These are phyloP conservation scores for Aspergillus spinulosporus DNA, from an alignment of 2,329 filamentous ascomycete genomes.

Conservation along the genomic window DNA sequence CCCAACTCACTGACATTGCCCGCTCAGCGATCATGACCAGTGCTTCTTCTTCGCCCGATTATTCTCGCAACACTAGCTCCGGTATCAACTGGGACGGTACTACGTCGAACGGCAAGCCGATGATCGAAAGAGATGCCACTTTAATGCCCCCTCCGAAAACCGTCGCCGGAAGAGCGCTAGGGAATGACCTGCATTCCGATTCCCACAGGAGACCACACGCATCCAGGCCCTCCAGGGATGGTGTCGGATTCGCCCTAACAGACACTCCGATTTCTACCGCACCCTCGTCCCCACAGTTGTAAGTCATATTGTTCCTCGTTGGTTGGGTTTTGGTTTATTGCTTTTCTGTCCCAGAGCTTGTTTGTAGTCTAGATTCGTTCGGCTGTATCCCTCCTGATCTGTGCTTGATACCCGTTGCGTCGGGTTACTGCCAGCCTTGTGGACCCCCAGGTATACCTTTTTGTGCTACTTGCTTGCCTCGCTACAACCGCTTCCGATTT, in stretches of 20 bases:
- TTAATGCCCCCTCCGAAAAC: conserved; percentile 42
- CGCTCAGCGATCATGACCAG: conserved; percentile 53
- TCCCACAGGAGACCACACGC: conserved; percentile 33
- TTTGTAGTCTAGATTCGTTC: conserved; percentile 15
- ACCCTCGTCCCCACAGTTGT: conserved; percentile 64
- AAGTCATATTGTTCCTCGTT: conserved; percentile 33
- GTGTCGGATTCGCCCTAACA: conserved; percentile 56
- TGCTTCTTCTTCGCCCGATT: conserved; percentile 24
- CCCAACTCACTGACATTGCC: conserved; percentile 53
- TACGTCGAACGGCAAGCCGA: conserved; percentile 26
- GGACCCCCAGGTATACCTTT: background rate
- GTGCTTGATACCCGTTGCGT: conserved; percentile 9
- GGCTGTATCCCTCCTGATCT: background rate
- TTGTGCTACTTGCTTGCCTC: background rate
- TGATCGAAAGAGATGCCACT: conserved; percentile 32
- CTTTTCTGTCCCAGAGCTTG: conserved; percentile 12
- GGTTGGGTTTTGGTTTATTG: conserved; percentile 20
- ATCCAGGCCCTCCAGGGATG: conserved; percentile 39
- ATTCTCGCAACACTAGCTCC: conserved; percentile 24
- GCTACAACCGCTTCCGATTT: conserved; percentile 1
- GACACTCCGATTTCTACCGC: conserved; percentile 65
- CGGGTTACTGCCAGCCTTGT: conserved; percentile 9
- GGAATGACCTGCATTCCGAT: conserved; percentile 43
- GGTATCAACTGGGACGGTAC: conserved; percentile 25
- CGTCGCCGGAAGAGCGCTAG: conserved; percentile 45